Conservation (phyloP, 306 rosid genomes). For the Canavalia ensiformis region DNA sequence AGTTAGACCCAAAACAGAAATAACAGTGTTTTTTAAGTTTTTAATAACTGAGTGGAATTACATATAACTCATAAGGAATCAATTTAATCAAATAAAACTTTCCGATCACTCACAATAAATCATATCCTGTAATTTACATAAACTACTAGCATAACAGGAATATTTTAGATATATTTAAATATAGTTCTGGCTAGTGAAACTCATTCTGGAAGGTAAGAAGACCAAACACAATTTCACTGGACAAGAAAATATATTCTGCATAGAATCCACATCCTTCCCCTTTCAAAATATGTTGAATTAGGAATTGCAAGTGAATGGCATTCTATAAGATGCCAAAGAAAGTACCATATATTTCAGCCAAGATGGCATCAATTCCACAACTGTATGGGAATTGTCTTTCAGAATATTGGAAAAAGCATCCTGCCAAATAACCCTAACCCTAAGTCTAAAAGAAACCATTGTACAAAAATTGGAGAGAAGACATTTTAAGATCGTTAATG, state of each 20-base stretch:
- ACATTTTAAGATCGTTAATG: neutral
- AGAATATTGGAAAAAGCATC: slow-evolving; percentile 3
- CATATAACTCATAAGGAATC: neutral
- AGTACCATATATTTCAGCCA: neutral
- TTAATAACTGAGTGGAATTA: neutral
- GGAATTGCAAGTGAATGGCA: slow-evolving; percentile 1
- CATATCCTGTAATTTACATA: neutral
- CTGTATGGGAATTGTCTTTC: neutral
- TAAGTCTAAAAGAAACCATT: slow-evolving; percentile 34
- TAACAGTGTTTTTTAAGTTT: neutral
- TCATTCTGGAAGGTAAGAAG: neutral
- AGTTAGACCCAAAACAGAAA: neutral
- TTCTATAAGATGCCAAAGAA: neutral
- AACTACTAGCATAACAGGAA: neutral
- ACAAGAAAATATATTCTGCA: neutral
- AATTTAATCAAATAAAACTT: neutral
- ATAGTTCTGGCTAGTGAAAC: no score
- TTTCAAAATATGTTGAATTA: slow-evolving; percentile 1
- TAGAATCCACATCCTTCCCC: neutral
- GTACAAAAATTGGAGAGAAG: neutral
- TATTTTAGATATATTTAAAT: neutral
- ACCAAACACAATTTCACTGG: neutral
- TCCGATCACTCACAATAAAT: neutral
- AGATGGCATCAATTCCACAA: neutral
- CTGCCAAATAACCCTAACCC: slow-evolving; percentile 77